Conservation (phyloP, 2,329 filamentous ascomycete species). For the Lecanosticta acicola region DNA sequence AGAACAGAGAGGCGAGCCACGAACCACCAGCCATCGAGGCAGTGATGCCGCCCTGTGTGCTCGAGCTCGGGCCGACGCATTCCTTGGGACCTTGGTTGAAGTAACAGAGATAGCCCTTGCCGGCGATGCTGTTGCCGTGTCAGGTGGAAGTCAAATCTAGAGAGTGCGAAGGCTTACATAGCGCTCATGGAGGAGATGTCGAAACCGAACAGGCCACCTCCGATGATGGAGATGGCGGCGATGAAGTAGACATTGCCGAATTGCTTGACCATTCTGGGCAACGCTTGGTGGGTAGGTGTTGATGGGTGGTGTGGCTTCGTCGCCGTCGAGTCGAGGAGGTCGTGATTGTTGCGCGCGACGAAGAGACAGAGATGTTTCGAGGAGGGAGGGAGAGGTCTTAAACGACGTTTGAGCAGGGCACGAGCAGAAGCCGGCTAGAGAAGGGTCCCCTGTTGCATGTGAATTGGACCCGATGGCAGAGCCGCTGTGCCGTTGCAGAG, state of each 20-base stretch:
- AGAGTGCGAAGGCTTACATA: slow-evolving; percentile 27
- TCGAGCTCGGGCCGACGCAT: slow-evolving; percentile 49
- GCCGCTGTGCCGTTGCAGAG: background rate
- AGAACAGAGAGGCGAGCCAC: slow-evolving; percentile 58
- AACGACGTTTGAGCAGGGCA: background rate
- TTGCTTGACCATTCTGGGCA: slow-evolving; percentile 25
- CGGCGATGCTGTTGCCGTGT: slow-evolving; percentile 46
- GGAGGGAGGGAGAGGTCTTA: background rate
- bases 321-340: background rate
- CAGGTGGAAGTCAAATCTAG: slow-evolving; percentile 1
- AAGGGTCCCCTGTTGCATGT: background rate
- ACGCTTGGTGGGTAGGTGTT: background rate
- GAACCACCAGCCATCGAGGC: slow-evolving; percentile 68
- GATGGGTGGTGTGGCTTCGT: slow-evolving; percentile 1
- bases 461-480: background rate
- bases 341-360: background rate
- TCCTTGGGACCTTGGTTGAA: slow-evolving; percentile 53
- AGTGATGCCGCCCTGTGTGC: slow-evolving; percentile 63
- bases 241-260: slow-evolving; percentile 56
- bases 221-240: slow-evolving; percentile 54
- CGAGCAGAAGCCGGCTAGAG: background rate
- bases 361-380: background rate
- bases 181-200: slow-evolving; percentile 70
- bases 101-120: slow-evolving; percentile 64
- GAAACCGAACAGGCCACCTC: slow-evolving; percentile 69